A percentile compares a stretch with the other conserved stretches of the same genome.
phyloP scores from a whole-genome alignment of 108 stramenopile genomes.

The Craspedostauros australis region DNA sequence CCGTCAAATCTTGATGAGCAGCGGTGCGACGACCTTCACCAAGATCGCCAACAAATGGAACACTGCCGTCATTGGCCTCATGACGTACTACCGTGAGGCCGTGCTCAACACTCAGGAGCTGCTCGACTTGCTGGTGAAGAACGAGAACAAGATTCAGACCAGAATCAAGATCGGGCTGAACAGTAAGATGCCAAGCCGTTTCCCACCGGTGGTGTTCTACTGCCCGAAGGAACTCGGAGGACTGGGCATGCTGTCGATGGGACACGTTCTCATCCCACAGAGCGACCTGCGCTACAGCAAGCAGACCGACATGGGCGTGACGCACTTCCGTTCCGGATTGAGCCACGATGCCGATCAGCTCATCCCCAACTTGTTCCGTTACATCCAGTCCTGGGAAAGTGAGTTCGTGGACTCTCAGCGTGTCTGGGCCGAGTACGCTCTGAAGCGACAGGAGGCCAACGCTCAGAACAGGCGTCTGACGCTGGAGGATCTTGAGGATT shows the following conservation, averaged over 20 bases:
- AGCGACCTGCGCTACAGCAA: slow-evolving; percentile 98
- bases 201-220: slow-evolving; percentile 89
- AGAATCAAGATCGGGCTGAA: slow-evolving; percentile 99
- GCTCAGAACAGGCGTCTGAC: slow-evolving; percentile 98
- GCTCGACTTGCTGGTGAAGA: slow-evolving; percentile 95
- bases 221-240: slow-evolving; percentile 98
- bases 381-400: slow-evolving; percentile 98
- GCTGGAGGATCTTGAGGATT: slow-evolving; percentile 99
- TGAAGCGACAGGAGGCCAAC: slow-evolving; percentile 99
- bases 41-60: slow-evolving; percentile 99
- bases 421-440: slow-evolving; percentile 99
- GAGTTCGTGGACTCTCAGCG: slow-evolving; percentile 99
- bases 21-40: slow-evolving; percentile 97
- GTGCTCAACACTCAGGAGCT: slow-evolving; percentile 98
- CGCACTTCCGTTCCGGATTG: slow-evolving; percentile 97
- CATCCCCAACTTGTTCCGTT: slow-evolving; percentile 98
- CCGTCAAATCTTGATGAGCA: slow-evolving; percentile 97
- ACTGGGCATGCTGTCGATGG: slow-evolving; percentile 99
- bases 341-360: slow-evolving; percentile 98
- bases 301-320: slow-evolving; percentile 97
- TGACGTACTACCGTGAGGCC: slow-evolving; percentile 99
- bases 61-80: slow-evolving; percentile 92
- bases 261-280: slow-evolving; percentile 98
- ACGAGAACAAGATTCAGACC: slow-evolving; percentile 99
- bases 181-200: slow-evolving; percentile 97